Conservation (phyloP, 2,329 filamentous ascomycete genomes). For the Trichoderma semiorbis region DNA sequence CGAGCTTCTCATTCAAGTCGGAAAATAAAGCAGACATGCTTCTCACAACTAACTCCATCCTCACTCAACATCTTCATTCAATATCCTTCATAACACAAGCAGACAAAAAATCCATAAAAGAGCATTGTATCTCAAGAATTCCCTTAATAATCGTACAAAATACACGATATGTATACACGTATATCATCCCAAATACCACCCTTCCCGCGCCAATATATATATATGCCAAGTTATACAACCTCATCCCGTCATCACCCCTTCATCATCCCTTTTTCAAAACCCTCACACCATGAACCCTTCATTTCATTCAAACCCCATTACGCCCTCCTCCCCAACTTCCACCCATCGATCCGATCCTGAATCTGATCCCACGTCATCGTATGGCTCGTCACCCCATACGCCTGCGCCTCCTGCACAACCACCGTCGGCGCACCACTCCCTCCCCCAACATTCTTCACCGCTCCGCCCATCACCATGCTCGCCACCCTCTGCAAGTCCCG, state of each 20-base stretch:
- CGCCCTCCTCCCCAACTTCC: constrained; percentile 67
- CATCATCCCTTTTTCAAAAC: neutral
- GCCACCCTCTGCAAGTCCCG: constrained; percentile 80
- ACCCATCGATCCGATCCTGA: constrained; percentile 77
- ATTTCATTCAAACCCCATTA: neutral
- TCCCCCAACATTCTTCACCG: constrained; percentile 67
- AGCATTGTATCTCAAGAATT: neutral
- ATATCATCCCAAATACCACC: neutral
- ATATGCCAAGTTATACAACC: neutral
- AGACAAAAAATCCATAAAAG: neutral
- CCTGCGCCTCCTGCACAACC: constrained; percentile 85
- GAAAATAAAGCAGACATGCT: too few relatives aligned
- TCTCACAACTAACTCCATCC: neutral
- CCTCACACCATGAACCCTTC: neutral
- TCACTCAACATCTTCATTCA: neutral
- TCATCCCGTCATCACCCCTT: neutral
- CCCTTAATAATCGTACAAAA: neutral
- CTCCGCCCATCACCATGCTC: constrained; percentile 69
- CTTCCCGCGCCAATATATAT: neutral
- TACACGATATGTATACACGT: constrained; percentile 1
- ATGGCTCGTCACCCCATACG: constrained; percentile 64
- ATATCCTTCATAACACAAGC: neutral
- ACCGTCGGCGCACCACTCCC: constrained; percentile 91
- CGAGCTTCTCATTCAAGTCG: too few relatives aligned
- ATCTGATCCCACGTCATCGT: constrained; percentile 83